Conservation (phyloP, 2,329 filamentous ascomycete species). For the Knufia fluminis region DNA sequence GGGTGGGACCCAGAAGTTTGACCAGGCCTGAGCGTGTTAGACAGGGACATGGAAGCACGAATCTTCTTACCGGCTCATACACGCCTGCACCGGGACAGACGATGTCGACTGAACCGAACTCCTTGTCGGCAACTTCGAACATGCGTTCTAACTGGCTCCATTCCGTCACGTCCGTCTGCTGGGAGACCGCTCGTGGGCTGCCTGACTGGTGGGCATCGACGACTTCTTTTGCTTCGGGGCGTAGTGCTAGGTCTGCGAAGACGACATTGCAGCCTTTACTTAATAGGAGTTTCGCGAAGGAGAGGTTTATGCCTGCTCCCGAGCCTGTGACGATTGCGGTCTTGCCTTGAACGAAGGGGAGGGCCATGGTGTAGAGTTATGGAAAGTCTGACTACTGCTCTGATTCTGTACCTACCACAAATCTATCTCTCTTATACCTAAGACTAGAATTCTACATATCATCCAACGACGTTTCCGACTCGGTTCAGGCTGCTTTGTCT, state of each 20-base stretch:
- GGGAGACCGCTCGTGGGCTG: slow-evolving; percentile 31
- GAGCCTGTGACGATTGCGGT: slow-evolving; percentile 13
- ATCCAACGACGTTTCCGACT: no score
- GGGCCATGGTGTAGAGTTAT: slow-evolving; percentile 1
- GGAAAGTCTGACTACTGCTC: no score
- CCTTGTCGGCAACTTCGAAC: slow-evolving; percentile 39
- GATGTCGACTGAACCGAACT: slow-evolving; percentile 40
- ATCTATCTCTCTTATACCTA: no score
- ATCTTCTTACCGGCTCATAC: slow-evolving; percentile 24
- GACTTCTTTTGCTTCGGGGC: slow-evolving; percentile 34
- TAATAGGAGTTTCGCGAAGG: slow-evolving; percentile 33
- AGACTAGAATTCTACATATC: no score
- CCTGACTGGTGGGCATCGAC: slow-evolving; percentile 29
- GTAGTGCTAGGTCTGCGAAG: slow-evolving; percentile 36
- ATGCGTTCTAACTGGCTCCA: slow-evolving; percentile 41
- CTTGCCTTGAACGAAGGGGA: slow-evolving; percentile 7
- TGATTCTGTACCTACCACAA: no score
- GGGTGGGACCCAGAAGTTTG: slow-evolving; percentile 42
- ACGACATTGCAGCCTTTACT: slow-evolving; percentile 37
- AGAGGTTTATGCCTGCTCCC: slow-evolving; percentile 35
- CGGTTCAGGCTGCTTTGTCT: no score
- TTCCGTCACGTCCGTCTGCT: slow-evolving; percentile 37
- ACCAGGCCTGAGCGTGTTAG: slow-evolving; percentile 26
- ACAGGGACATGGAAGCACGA: no score
- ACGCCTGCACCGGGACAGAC: slow-evolving; percentile 39